Base-by-base conservation (phyloP, 768 basidiomycete genomes). In the Fomitopsis serialis region DNA sequence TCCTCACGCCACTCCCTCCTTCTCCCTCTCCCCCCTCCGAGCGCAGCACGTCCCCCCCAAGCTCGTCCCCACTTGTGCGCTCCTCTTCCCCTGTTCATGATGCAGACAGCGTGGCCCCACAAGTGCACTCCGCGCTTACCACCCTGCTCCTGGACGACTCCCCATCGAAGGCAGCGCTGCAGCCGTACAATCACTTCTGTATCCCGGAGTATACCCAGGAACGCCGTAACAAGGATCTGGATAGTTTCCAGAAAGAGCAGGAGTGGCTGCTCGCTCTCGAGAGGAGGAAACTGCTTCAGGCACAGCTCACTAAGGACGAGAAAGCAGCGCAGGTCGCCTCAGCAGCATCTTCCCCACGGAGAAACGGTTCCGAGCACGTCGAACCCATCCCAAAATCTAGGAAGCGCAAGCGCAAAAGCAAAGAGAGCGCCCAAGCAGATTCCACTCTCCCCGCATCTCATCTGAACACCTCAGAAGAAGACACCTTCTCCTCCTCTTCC, bases 181-280 rank as follows among this genome's bases (percentile, higher is more conserved):
- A 93, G 62, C 91, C 90, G 0, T 87, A 79, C 71, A 93, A 89
- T 63, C 91, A 93, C 62, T 69, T 92, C 21, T 89, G 85, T 62
- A 77, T 92, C 58, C 74, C 70, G 10, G 89, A 91, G 62, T 92
- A 91, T 63, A 71, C 74, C 13, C 70, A 66, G 1, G 58, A 68
- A 9, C 70, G 69, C 62, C 77, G 84, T 25, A 62, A 63, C 17
- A 55, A 56, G 17, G 77, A 78, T 53, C 57, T 77, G 19, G 66
- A 54, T 12, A 57, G 53, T 7, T 57, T 77, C 7, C 43, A 55
- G 22, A 54, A 53, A 15, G 58, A 63, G 9, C 52, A 48, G 23
- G 62, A 60, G 13, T 57, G 59, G 48, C 25, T 24, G 10, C 11
- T 55, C 44, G 48, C 62, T n/a, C 29, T 60, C 25, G 66, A 60